Conservation (phyloP, 208 protist species). For the Wallacemonas sp. region DNA sequence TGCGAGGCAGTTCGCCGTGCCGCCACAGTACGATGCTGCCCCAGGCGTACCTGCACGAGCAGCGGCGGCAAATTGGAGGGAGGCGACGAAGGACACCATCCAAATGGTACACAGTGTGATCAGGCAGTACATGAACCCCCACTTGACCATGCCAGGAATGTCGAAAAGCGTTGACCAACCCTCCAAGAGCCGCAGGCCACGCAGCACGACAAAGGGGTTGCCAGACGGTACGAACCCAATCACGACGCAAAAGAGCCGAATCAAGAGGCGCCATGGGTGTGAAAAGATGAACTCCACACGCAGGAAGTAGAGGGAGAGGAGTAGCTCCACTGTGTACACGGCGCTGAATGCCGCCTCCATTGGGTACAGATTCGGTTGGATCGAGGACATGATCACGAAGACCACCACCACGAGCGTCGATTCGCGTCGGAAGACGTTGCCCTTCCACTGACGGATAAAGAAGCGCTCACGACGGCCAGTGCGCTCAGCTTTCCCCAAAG, state of each 20-base stretch:
- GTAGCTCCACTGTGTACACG: constrained; percentile 55
- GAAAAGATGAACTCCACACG: constrained; percentile 64
- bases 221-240: constrained; percentile 63
- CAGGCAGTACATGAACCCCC: constrained; percentile 54
- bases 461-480: constrained; percentile 42
- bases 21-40: constrained; percentile 34
- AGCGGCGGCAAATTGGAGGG: constrained; percentile 39
- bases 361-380: constrained; percentile 56
- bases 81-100: constrained; percentile 76
- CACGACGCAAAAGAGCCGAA: constrained; percentile 61
- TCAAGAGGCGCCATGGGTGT: constrained; percentile 51
- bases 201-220: constrained; percentile 61
- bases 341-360: constrained; percentile 70
- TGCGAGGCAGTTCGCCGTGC: constrained; percentile 38
- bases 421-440: constrained; percentile 48
- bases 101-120: constrained; percentile 58
- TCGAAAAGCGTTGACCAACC: constrained; percentile 73
- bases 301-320: constrained; percentile 61
- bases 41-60: not conserved
- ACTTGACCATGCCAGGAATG: constrained; percentile 67
- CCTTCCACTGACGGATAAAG: constrained; percentile 69
- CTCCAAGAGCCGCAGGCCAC: constrained; percentile 63
- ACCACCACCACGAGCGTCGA: constrained; percentile 53
- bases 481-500: constrained; percentile 63
- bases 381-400: constrained; percentile 58